These are phyloP conservation scores for Talaromyces sp. DNA, from an alignment of 2,329 filamentous ascomycete species.

Conservation along the genomic window DNA sequence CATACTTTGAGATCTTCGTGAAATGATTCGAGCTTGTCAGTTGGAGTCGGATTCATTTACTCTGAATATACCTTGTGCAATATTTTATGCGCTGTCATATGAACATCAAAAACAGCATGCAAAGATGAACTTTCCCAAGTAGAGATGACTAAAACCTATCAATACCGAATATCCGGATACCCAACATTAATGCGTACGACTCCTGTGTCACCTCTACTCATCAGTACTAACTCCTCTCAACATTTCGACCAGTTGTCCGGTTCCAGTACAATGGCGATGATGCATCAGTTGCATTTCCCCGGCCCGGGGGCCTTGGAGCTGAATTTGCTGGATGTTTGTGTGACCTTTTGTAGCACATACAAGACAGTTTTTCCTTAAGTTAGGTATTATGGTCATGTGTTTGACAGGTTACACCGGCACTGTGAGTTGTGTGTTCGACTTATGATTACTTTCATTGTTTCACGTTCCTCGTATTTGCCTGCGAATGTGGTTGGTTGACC, in stretches of 20 bases:
- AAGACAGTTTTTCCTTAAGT: background rate
- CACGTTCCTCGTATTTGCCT: background rate
- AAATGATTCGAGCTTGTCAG: too few species aligned
- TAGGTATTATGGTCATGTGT: background rate
- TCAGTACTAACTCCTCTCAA: background rate
- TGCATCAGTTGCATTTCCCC: background rate
- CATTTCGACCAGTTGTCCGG: background rate
- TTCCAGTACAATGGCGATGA: background rate
- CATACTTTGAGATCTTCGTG: background rate
- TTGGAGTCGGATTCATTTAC: background rate
- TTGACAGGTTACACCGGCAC: background rate
- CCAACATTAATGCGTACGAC: background rate
- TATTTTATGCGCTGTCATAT: background rate
- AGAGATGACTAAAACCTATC: too few species aligned
- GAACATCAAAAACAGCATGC: background rate
- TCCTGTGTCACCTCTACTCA: background rate
- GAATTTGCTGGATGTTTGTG: background rate
- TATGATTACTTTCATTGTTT: background rate
- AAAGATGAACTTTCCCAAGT: too few species aligned
- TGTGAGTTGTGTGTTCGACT: background rate
- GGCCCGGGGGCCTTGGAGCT: background rate
- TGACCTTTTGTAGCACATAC: background rate
- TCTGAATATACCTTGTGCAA: background rate
- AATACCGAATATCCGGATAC: background rate
- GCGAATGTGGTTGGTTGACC: background rate